Evolutionary conservation across 2,329 filamentous ascomycete species (phyloP), one percentile per base, ranked within the genome.

Genomic region (Dactylonectria estremocensis): DNA sequence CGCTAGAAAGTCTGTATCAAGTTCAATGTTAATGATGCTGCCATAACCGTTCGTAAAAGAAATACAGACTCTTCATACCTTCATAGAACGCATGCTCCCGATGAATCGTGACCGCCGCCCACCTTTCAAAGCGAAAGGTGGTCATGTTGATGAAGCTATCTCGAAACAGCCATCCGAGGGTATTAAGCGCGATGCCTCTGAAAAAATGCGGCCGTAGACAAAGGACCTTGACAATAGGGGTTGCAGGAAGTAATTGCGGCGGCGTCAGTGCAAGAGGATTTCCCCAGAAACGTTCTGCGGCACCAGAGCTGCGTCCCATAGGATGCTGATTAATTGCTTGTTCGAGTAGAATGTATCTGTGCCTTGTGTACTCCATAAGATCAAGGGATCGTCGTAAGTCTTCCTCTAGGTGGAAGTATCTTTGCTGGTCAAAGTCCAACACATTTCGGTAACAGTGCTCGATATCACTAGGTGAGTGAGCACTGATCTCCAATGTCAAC

Each of bases 51-150:
- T 11, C 10, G 5, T n/a, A 49, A 20, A 20, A 49, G n/a, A 13
- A 1, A 48, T 48, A 13, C 11, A 24, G 22, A 20, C 10, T 2
- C 5, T n/a, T 37, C 55, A 14, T 59, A 60, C 65, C 49, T 2
- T 13, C 35, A 10, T 56, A 55, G 28, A 67, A 60, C 5, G 11
- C 16, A 9, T 13, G 3, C 37, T 67, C 61, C 2, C 11, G 10
- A 9, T 46, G 3, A 13, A 6, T 2, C 3, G 16, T 46, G 1
- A 35, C 1, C 14, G 49, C 45, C 9, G 35, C 33, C 43, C 49
- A 56, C 20, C 43, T 66, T 22, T 69, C 59, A 3, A 60, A 49
- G 13, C 64, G 67, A 52, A 69, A 56, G 28, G n/a, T 63, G 13
- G 50, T 31, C 16, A 69, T 6, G 14, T 18, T 31, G 7, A 56